Evolutionary conservation across 2,329 filamentous ascomycete genomes (phyloP).

Genomic region (Ampelomyces quisqualis): DNA sequence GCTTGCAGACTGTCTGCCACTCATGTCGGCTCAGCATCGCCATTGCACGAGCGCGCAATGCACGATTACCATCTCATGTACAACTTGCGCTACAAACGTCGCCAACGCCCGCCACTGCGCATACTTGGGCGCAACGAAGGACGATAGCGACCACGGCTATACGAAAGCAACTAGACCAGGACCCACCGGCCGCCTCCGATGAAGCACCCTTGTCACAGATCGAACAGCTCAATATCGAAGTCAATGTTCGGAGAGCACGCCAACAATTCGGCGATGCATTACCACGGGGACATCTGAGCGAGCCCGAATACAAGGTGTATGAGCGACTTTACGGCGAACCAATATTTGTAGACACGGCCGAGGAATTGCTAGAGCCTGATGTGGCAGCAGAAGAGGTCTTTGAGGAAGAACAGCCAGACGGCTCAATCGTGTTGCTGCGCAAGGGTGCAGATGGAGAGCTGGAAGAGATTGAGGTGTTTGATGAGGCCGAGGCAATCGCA

Average conservation of each 20-base stretch:
- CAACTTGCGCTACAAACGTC: conserved; percentile 13
- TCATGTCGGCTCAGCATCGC: conserved; percentile 37
- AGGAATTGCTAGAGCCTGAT: conserved; percentile 45
- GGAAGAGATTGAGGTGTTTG: conserved; percentile 58
- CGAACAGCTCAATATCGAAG: conserved; percentile 53
- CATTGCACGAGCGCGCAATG: conserved; percentile 28
- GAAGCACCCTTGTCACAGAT: conserved; percentile 11
- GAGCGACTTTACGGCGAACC: conserved; percentile 79
- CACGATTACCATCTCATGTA: conserved; percentile 20
- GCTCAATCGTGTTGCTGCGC: conserved; percentile 50
- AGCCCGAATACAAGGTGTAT: conserved; percentile 73
- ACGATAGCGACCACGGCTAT: conserved; percentile 21
- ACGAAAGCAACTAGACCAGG: conserved; percentile 16
- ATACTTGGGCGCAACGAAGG: conserved; percentile 20
- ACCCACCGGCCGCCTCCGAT: conserved; percentile 2
- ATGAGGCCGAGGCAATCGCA: conserved; percentile 30
- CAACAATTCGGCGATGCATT: conserved; percentile 75
- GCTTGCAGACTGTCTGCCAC: conserved; percentile 33
- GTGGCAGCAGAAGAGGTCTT: conserved; percentile 51
- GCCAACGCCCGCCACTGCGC: conserved; percentile 13
- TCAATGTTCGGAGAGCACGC: conserved; percentile 68
- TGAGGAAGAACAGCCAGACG: conserved; percentile 33
- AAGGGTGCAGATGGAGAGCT: conserved; percentile 58
- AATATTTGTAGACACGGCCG: conserved; percentile 61
- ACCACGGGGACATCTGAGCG: conserved; percentile 68